Base-by-base conservation (phyloP, 73 alveolate species). In the Halteria grandinella region DNA sequence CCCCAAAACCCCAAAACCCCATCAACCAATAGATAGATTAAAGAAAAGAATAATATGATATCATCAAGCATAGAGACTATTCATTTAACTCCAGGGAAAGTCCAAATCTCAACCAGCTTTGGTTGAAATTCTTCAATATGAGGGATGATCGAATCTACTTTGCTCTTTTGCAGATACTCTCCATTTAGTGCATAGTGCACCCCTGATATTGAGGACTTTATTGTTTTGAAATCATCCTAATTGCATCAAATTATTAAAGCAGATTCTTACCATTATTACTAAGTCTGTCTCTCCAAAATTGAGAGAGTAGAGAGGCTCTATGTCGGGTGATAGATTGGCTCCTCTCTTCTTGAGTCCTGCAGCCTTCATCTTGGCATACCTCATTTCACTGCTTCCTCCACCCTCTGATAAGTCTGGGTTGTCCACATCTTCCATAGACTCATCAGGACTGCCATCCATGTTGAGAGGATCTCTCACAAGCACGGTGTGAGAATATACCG, bases 71-170 rank as follows among this genome's bases (percentile, higher is more conserved):
- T n/a, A n/a, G n/a, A n/a, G n/a, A n/a, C n/a, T 48, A 53, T 18
- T 60, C 77, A 60, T 60, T 60, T 60, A 36, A 60, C 43, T 21
- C 43, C 43, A 5, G 77, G 77, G 77, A 60, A 60, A 18, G 77
- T 60, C 77, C 77, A 60, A 11, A 60, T 60, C 29, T 60, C 77
- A 37, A 60, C 77, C 18, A 59, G 60, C 5, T n/a, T 40, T 36
- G 77, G 77, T 6, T 55, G 37, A 29, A 60, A 60, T 40, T 60
- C 77, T 40, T 34, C 20, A 1, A 60, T 60, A 21, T 60, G 37
- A 5, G 77, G 77, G 33, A 60, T 60, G 1, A 60, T 17, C 2
- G 77, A 60, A 39, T 60, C 77, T 14, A 60, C 41, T 59, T 60
- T 60, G 58, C 77, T 60, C 27, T 60, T 60, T 24, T 32, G 25